A percentile compares a stretch with the other conserved stretches of the same genome.
These are phyloP conservation scores for Yamadazyma kanchanaburiensis DNA, from an alignment of 1,139 yeast genomes.

Conservation along the genomic window DNA sequence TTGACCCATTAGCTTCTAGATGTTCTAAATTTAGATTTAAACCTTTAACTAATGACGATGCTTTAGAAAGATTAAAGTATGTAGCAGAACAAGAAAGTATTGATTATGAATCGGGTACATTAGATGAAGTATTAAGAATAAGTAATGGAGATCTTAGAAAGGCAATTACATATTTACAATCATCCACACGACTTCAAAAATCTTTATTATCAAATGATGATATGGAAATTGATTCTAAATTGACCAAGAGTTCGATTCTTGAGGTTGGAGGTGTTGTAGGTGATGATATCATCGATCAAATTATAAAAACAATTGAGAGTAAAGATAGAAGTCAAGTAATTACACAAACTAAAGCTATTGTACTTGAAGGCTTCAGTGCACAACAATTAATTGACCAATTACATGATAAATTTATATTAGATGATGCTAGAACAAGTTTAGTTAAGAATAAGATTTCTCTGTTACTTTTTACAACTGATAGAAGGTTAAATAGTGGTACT, in stretches of 20 bases:
- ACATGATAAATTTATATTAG: constrained; percentile 68
- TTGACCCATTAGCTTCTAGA: constrained; percentile 93
- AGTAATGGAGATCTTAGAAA: constrained; percentile 90
- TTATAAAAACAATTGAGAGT: constrained; percentile 39
- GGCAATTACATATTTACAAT: constrained; percentile 87
- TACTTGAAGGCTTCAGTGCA: constrained; percentile 84
- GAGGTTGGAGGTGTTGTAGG: constrained; percentile 91
- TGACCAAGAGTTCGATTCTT: constrained; percentile 46
- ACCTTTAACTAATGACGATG: constrained; percentile 67
- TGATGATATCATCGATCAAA: constrained; percentile 39
- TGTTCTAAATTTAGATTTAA: constrained; percentile 93
- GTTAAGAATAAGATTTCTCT: constrained; percentile 66
- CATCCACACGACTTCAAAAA: constrained; percentile 66
- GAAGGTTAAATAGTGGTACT: constrained; percentile 75
- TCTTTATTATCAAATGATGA: constrained; percentile 17
- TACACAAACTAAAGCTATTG: constrained; percentile 48
- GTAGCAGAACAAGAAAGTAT: constrained; percentile 57
- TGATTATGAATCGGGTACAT: constrained; percentile 41
- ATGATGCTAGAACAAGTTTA: constrained; percentile 48
- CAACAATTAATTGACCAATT: constrained; percentile 74
- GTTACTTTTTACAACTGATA: constrained; percentile 72
- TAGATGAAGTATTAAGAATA: constrained; percentile 60
- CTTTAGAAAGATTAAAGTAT: constrained; percentile 60
- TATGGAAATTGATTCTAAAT: constrained; percentile 26
- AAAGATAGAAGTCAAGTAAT: constrained; percentile 39